These are phyloP conservation scores for Endotrypanum monterogeii DNA, from an alignment of 208 protist species.

Conservation along the genomic window DNA sequence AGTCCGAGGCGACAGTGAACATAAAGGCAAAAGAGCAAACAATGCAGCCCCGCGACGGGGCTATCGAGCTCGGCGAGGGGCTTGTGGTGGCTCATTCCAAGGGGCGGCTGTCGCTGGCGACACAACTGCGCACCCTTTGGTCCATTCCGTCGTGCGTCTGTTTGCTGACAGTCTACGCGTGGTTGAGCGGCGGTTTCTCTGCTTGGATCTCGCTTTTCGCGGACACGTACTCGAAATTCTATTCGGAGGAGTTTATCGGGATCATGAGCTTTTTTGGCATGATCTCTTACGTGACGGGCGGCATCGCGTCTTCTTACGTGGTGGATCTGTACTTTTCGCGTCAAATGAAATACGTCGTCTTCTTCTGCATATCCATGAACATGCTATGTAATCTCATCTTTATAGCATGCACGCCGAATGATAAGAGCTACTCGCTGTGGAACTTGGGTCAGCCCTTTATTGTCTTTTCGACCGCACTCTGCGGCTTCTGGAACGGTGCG, in stretches of 20 bases:
- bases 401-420: conserved; percentile 76
- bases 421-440: conserved; percentile 75
- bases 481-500: conserved; percentile 88
- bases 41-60: not conserved
- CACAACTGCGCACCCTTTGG: conserved; percentile 61
- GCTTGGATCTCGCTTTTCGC: conserved; percentile 88
- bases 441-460: conserved; percentile 69
- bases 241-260: conserved; percentile 74
- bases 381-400: conserved; percentile 80
- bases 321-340: conserved; percentile 83
- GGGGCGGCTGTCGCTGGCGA: conserved; percentile 47
- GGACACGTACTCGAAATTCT: conserved; percentile 68
- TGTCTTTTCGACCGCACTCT: conserved; percentile 69
- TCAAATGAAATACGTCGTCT: conserved; percentile 92
- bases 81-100: conserved; percentile 28
- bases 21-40: conserved; percentile 8
- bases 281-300: conserved; percentile 73
- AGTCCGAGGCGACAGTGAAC: conserved; percentile 25
- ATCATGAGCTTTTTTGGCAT: conserved; percentile 86
- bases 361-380: conserved; percentile 84
- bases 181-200: conserved; percentile 81
- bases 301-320: conserved; percentile 75
- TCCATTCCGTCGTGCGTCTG: conserved; percentile 68
- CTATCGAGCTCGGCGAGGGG: not conserved
- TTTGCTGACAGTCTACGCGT: conserved; percentile 83